Evolutionary conservation across 225 moss, liverwort and hornwort genomes (phyloP), one percentile per base, ranked within the genome.

Genomic region (Ulota crispa): DNA sequence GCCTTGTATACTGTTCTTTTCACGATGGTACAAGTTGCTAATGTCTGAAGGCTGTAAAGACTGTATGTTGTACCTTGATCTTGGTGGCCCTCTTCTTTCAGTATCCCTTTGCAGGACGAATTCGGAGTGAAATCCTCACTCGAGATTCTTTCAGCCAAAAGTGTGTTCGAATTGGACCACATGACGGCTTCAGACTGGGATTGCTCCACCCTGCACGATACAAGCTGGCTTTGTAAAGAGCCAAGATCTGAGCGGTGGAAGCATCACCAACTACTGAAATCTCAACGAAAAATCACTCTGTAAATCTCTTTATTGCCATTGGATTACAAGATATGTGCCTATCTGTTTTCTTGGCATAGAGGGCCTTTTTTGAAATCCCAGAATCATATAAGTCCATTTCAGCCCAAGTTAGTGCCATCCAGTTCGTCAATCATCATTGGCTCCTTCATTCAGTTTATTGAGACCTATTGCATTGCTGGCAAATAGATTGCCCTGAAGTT

Each of bases 171-270:
- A 70, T 73, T 68, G 42, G 67, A 68, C 59, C 62, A 78, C 61
- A 68, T 85, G 78, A 83, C 70, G 79, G 75, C 37, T 70, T 82
- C 70, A 45, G 75, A 64, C 28, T 79, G 73, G 79, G 30, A 70
- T 56, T 79, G 39, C 55, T 78, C 63, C 53, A 23, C 68, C 63
- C 28, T 82, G 74, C 42, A 62, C 43, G 69, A 74, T 23, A 26
- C 65, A 34, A 82, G 78, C 68, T 78, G 82, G 69, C 73, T 74
- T 74, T 72, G 36, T 73, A 4, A 79, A 55, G 37, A 79, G 28
- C 56, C 64, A 64, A 28, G 32, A 73, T 78, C 79, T 69, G 82
- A 82, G 74, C 69, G 78, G 43, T 69, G 70, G 20, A 74, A 64
- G 54, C 64, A 69, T 28, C 63, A 47, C 71, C 57, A 26, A 23